These are phyloP conservation scores for Recurvomyces mirabilis DNA, from an alignment of 495 filamentous ascomycete species.

Conservation along the genomic window DNA sequence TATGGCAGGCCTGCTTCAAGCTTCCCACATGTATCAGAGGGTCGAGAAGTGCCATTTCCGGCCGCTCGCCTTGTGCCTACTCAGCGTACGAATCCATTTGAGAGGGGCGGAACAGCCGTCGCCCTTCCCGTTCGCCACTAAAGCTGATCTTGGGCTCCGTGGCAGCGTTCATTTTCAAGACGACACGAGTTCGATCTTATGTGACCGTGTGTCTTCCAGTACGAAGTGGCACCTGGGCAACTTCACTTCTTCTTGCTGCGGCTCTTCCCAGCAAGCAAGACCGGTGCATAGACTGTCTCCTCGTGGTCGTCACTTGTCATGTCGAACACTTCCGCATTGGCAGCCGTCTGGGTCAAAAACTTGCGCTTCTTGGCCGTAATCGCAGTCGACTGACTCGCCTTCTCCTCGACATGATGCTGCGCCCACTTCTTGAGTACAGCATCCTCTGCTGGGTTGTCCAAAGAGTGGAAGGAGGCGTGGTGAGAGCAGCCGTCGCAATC, in stretches of 20 bases:
- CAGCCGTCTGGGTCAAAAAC: constrained; percentile 9
- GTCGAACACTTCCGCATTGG: background rate
- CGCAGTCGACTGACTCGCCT: background rate
- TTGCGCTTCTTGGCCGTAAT: constrained; percentile 11
- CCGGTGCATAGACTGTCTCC: background rate
- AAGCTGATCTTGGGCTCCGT: no score
- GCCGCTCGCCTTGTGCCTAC: no score
- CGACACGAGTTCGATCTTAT: no score
- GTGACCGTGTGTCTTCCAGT: no score
- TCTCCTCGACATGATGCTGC: constrained; percentile 22
- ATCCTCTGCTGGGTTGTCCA: constrained; percentile 41
- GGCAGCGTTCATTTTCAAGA: no score
- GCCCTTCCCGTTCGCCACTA: no score
- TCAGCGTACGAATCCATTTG: no score
- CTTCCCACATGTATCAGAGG: background rate
- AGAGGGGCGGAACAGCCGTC: no score
- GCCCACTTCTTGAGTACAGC: constrained; percentile 34
- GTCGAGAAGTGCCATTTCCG: background rate
- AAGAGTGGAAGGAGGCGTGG: constrained; percentile 43
- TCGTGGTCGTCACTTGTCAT: no score
- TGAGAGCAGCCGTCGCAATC: constrained; percentile 46
- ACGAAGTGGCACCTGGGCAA: background rate
- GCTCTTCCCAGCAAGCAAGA: background rate
- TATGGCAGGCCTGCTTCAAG: background rate
- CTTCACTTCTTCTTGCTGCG: background rate